Percentiles rank a stretch among this genome's conserved stretches.
These are phyloP conservation scores for Emericellopsis terricola DNA, from an alignment of 495 filamentous ascomycete genomes.

Conservation along the genomic window DNA sequence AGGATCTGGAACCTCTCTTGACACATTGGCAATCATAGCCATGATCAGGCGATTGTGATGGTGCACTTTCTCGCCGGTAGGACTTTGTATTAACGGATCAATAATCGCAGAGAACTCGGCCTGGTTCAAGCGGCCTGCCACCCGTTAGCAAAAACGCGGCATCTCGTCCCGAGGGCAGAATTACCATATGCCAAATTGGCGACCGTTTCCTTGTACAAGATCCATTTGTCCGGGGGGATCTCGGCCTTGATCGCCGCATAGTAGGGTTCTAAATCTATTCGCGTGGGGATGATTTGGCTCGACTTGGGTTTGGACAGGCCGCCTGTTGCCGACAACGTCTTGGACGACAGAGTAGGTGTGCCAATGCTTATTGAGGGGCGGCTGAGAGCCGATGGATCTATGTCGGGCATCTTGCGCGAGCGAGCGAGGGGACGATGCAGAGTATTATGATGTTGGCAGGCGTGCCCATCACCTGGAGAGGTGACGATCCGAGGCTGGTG, in stretches of 20 bases:
- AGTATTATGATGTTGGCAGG: too few species aligned
- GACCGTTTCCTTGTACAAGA: slow-evolving; percentile 68
- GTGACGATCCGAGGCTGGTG: too few species aligned
- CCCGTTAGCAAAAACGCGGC: slow-evolving; percentile 1
- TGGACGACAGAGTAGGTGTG: slow-evolving; percentile 39
- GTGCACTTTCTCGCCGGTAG: slow-evolving; percentile 53
- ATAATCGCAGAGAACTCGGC: slow-evolving; percentile 63
- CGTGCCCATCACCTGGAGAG: too few species aligned
- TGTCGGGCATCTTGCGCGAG: slow-evolving; percentile 61
- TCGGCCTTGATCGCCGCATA: slow-evolving; percentile 71
- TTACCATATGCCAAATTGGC: slow-evolving; percentile 67
- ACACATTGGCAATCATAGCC: slow-evolving; percentile 73
- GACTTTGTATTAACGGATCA: slow-evolving; percentile 47
- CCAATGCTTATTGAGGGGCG: slow-evolving; percentile 43
- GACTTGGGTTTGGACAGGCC: slow-evolving; percentile 45
- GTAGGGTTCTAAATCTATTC: slow-evolving; percentile 79
- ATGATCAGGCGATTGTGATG: slow-evolving; percentile 82
- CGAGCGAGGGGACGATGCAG: background rate
- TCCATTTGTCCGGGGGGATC: slow-evolving; percentile 69
- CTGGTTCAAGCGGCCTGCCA: slow-evolving; percentile 64
- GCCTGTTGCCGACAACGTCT: slow-evolving; percentile 38
- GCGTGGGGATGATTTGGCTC: slow-evolving; percentile 45
- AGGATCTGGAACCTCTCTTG: slow-evolving; percentile 75
- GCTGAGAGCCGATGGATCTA: slow-evolving; percentile 70
- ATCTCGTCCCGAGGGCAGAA: slow-evolving; percentile 6